These are phyloP conservation scores for Hygrocybe punicea DNA, from an alignment of 768 basidiomycete genomes.

Conservation along the genomic window DNA sequence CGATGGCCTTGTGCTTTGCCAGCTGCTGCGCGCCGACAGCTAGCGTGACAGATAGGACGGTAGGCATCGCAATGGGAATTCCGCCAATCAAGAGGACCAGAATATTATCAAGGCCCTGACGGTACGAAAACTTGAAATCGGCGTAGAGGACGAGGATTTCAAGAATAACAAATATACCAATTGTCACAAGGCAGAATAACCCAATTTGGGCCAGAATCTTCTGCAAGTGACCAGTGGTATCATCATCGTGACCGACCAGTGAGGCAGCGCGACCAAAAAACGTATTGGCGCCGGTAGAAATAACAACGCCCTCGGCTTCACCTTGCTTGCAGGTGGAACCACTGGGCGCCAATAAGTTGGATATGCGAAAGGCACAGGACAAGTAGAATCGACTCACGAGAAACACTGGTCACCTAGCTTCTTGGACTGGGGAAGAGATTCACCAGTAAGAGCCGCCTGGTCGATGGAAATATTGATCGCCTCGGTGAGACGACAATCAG, in stretches of 20 bases:
- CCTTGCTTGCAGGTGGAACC: constrained; percentile 99
- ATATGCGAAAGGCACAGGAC: constrained; percentile 3
- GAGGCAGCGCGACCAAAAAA: constrained; percentile 99
- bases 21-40: constrained; percentile 98
- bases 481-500: constrained; percentile 95
- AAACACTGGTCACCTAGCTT: constrained; percentile 95
- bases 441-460: constrained; percentile 96
- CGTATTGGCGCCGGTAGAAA: constrained; percentile 95
- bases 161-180: constrained; percentile 91
- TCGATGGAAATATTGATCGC: constrained; percentile 98
- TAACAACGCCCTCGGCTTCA: constrained; percentile 98
- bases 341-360: constrained; percentile 36
- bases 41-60: constrained; percentile 95
- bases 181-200: constrained; percentile 93
- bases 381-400: constrained; percentile 63
- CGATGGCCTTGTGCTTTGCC: constrained; percentile 98
- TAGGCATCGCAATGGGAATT: constrained; percentile 99
- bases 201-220: constrained; percentile 98
- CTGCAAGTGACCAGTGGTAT: constrained; percentile 97
- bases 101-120: constrained; percentile 94
- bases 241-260: constrained; percentile 95
- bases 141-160: constrained; percentile 95
- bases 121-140: constrained; percentile 85
- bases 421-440: constrained; percentile 91
- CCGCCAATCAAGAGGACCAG: constrained; percentile 98